Conservation (phyloP, 306 rosid species). For the Lablab purpureus region DNA sequence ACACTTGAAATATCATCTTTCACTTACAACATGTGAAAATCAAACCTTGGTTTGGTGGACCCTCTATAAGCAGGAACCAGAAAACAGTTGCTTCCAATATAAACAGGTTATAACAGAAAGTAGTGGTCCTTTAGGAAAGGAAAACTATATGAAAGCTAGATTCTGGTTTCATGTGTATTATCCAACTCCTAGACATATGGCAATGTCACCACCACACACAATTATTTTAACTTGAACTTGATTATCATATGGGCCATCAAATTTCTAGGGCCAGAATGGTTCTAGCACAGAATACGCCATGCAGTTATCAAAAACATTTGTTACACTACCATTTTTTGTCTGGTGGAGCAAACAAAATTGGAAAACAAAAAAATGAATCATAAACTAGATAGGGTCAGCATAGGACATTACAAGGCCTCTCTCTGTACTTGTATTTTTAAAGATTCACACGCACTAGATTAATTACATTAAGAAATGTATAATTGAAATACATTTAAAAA, state of each 20-base stretch:
- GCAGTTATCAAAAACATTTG: constrained; percentile 3
- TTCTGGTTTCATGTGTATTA: neutral
- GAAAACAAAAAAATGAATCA: neutral
- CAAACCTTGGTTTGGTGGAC: neutral
- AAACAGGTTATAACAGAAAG: neutral
- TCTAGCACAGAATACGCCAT: constrained; percentile 4
- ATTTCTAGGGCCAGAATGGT: neutral
- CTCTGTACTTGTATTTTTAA: no score
- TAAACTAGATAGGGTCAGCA: neutral
- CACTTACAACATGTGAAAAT: neutral
- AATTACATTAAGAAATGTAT: no score
- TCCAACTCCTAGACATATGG: neutral
- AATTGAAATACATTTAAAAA: no score
- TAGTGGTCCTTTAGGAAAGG: neutral
- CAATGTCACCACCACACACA: neutral
- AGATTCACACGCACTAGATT: no score
- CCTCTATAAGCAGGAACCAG: neutral
- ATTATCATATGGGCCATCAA: neutral
- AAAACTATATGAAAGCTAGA: neutral
- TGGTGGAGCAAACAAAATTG: neutral
- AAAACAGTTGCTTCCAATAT: neutral
- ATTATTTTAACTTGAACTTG: no score
- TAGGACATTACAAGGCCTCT: no score
- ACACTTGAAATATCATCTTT: neutral
- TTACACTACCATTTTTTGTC: neutral